phyloP scores from a whole-genome alignment of 177 flowering plant genomes.

The Tripterygium wilfordii region DNA sequence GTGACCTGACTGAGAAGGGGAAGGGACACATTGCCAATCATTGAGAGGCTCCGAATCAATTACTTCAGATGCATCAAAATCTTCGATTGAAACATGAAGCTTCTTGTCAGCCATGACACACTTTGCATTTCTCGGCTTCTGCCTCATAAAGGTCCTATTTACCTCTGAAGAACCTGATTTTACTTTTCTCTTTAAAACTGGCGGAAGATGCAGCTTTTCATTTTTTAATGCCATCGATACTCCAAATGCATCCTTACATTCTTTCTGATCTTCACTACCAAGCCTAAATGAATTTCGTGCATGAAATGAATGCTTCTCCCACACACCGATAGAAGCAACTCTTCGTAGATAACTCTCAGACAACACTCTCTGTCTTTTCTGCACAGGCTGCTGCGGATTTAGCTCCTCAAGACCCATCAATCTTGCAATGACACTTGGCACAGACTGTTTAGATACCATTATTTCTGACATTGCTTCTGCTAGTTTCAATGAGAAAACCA shows the following conservation, averaged over 20 bases:
- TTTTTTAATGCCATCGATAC: constrained; percentile 2
- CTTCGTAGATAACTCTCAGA: constrained; percentile 35
- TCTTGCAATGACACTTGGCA: constrained; percentile 37
- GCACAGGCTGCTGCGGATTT: constrained; percentile 19
- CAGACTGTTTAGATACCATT: constrained; percentile 12
- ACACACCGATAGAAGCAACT: constrained; percentile 31
- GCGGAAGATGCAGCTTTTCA: not conserved
- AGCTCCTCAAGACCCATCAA: constrained; percentile 43
- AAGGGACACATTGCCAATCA: constrained; percentile 4
- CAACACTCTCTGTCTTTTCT: constrained; percentile 21
- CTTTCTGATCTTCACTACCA: constrained; percentile 13
- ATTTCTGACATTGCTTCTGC: constrained; percentile 1
- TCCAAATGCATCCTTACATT: constrained; percentile 8
- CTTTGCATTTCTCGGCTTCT: not conserved
- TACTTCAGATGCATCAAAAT: not conserved
- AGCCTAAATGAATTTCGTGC: constrained; percentile 13
- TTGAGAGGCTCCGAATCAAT: constrained; percentile 3
- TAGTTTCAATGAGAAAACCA: not conserved
- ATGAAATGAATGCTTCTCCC: constrained; percentile 17
- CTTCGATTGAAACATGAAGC: constrained; percentile 7
- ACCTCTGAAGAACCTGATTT: not conserved
- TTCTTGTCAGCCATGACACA: constrained; percentile 2
- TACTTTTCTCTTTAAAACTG: constrained; percentile 6
- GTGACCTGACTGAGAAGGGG: not conserved
- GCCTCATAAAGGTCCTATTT: not conserved